Conservation (phyloP, 371 early-diverging fungal species). For the Coemansia sp. region DNA sequence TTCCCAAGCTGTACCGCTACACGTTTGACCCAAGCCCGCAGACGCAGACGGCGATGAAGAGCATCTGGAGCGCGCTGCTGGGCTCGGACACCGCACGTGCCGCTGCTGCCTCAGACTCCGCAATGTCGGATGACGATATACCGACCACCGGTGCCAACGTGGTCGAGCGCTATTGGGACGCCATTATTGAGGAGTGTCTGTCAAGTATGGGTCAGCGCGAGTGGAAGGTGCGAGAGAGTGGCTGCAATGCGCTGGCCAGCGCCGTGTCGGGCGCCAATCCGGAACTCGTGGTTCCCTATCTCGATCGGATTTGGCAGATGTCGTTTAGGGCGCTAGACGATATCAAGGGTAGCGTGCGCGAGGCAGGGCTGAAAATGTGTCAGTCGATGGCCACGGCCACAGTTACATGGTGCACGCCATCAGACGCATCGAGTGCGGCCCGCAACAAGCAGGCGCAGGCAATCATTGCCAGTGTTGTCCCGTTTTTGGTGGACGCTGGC, state of each 20-base stretch:
- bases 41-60: constrained; percentile 83
- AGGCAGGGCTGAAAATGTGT: constrained; percentile 79
- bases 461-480: constrained; percentile 76
- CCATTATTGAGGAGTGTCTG: constrained; percentile 77
- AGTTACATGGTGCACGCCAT: constrained; percentile 81
- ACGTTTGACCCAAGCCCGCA: constrained; percentile 87
- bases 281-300: constrained; percentile 72
- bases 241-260: constrained; percentile 38
- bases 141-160: constrained; percentile 58
- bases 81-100: constrained; percentile 13
- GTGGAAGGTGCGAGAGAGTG: constrained; percentile 85
- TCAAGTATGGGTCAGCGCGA: constrained; percentile 74
- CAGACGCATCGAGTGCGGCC: constrained; percentile 55
- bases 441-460: constrained; percentile 56
- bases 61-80: constrained; percentile 78
- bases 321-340: constrained; percentile 89
- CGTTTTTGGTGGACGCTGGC: constrained; percentile 82
- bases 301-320: constrained; percentile 85
- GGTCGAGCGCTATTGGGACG: constrained; percentile 75
- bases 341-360: constrained; percentile 89
- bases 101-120: not conserved
- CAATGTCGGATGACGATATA: not conserved
- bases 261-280: constrained; percentile 75
- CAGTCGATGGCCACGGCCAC: constrained; percentile 76
- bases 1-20: constrained; percentile 83